phyloP scores from a whole-genome alignment of 805 yeast species.

The Blastobotrys peoriensis region DNA sequence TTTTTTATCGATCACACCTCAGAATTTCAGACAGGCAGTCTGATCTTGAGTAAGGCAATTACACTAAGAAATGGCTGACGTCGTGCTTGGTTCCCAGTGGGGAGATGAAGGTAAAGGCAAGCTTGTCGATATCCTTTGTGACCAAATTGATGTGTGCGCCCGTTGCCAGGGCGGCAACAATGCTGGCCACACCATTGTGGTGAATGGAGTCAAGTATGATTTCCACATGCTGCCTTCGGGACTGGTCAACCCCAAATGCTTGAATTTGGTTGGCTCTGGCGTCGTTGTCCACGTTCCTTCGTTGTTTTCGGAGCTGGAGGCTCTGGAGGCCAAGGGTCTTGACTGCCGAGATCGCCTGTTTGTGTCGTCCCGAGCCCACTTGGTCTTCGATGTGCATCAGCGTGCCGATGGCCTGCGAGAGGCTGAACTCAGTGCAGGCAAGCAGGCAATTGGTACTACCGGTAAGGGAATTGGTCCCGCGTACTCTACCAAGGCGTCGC shows the following conservation, averaged over 20 bases:
- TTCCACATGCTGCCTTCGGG: conserved; percentile 99
- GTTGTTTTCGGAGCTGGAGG: conserved; percentile 78
- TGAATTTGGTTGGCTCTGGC: conserved; percentile 89
- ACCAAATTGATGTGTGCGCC: conserved; percentile 92
- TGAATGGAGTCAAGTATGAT: conserved; percentile 79
- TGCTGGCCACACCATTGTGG: conserved; percentile 99
- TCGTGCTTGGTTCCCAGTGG: conserved; percentile 98
- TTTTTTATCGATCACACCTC: no score
- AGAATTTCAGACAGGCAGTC: no score
- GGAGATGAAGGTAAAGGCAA: conserved; percentile 99
- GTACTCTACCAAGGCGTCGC: conserved; percentile 91
- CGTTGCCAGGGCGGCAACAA: conserved; percentile 97
- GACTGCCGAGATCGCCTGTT: conserved; percentile 70
- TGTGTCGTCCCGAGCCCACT: conserved; percentile 87
- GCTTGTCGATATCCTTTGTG: conserved; percentile 91
- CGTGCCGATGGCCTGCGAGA: conserved; percentile 93
- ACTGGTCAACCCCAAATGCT: conserved; percentile 87
- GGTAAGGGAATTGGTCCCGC: conserved; percentile 99
- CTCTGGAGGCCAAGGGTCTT: conserved; percentile 77
- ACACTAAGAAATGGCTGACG: conserved; percentile 58
- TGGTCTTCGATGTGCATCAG: conserved; percentile 98
- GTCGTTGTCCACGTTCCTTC: conserved; percentile 95
- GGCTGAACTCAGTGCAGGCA: conserved; percentile 72
- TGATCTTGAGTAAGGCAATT: neutral
- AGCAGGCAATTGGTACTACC: conserved; percentile 92